A percentile compares a stretch with the other conserved stretches of the same genome.
phyloP scores from a whole-genome alignment of 768 basidiomycete species.

The Austroboletus eburneus region DNA sequence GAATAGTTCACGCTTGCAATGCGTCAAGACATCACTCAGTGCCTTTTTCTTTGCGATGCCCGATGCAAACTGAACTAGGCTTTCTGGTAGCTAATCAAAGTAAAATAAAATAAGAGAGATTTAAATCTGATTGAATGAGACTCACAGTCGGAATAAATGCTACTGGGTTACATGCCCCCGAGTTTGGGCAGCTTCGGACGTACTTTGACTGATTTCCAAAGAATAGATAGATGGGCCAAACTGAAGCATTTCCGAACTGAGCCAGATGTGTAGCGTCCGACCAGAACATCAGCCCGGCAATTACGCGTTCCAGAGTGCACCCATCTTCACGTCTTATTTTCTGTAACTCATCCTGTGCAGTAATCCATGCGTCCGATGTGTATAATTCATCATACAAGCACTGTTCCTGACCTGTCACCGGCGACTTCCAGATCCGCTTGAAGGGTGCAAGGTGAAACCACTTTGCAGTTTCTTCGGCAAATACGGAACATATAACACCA shows the following conservation, averaged over 20 bases:
- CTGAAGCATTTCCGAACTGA: conserved; percentile 11
- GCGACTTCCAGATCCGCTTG: conserved; percentile 7
- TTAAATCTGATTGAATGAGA: background rate
- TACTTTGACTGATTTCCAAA: background rate
- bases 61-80: background rate
- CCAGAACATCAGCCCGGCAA: background rate
- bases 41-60: background rate
- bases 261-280: conserved; percentile 7
- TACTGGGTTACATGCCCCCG: background rate
- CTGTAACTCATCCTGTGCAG: conserved; percentile 11
- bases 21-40: background rate
- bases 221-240: conserved; percentile 5
- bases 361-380: background rate
- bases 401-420: background rate
- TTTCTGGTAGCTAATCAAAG: conserved; percentile 1
- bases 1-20: conserved; percentile 2
- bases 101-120: background rate
- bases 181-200: background rate
- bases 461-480: background rate
- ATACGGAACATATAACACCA: conserved; percentile 7
- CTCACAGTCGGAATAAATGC: conserved; percentile 11
- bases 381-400: background rate
- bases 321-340: conserved; percentile 5
- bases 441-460: conserved; percentile 23
- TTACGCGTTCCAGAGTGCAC: conserved; percentile 10